Evolutionary conservation across 1,139 yeast genomes (phyloP).

Genomic region (Kodamaea fungicola): DNA sequence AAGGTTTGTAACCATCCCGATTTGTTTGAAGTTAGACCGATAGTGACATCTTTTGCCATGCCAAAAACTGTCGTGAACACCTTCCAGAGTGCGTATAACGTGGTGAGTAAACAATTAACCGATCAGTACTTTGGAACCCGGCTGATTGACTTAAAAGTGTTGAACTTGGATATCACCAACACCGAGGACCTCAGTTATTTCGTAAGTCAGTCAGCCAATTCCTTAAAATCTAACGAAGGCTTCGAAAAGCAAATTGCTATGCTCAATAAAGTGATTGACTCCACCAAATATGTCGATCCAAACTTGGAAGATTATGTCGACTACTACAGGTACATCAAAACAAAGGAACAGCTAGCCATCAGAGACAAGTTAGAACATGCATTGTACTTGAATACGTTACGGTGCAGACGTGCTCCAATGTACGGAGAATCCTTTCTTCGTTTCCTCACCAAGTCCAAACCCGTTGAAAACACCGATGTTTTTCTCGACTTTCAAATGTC

Average conservation of each 20-base stretch:
- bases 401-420: slow-evolving; percentile 56
- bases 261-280: slow-evolving; percentile 33
- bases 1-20: slow-evolving; percentile 98
- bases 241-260: slow-evolving; percentile 42
- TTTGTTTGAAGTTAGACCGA: slow-evolving; percentile 92
- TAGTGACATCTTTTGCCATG: slow-evolving; percentile 83
- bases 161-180: slow-evolving; percentile 58
- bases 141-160: slow-evolving; percentile 47
- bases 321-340: slow-evolving; percentile 57
- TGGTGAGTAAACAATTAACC: slow-evolving; percentile 39
- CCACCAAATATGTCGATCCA: slow-evolving; percentile 24
- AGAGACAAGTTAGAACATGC: slow-evolving; percentile 53
- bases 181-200: slow-evolving; percentile 47
- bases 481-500: slow-evolving; percentile 34
- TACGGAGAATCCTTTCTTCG: slow-evolving; percentile 48
- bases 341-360: slow-evolving; percentile 48
- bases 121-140: slow-evolving; percentile 17
- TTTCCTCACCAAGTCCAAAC: slow-evolving; percentile 17
- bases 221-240: slow-evolving; percentile 45
- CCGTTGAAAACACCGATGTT: slow-evolving; percentile 21
- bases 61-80: slow-evolving; percentile 57
- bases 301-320: slow-evolving; percentile 52
- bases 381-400: slow-evolving; percentile 59
- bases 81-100: slow-evolving; percentile 42
- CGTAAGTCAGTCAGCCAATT: slow-evolving; percentile 43